Percentiles rank a stretch among this genome's conserved stretches.
Conservation (phyloP, 1,284 basidiomycete genomes). For the Melampsora americana region DNA sequence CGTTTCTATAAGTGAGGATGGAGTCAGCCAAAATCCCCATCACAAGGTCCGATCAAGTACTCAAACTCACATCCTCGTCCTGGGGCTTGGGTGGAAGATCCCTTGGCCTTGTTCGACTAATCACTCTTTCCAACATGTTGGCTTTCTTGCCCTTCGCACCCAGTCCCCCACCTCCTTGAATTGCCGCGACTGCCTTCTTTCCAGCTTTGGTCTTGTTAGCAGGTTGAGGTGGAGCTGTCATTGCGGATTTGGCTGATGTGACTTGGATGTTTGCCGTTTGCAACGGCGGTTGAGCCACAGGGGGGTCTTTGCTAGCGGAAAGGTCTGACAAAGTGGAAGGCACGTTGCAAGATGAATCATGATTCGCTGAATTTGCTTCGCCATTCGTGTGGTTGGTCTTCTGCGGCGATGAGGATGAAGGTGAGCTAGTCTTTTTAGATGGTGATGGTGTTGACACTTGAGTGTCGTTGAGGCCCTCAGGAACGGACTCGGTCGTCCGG, state of each 20-base stretch:
- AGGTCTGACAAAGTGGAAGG: no score
- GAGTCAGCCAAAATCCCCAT: no score
- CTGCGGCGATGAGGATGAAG: no score
- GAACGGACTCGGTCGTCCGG: no score
- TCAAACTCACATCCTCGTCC: conserved; percentile 49
- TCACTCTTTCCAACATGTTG: conserved; percentile 48
- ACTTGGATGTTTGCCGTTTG: neutral
- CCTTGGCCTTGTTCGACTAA: conserved; percentile 49
- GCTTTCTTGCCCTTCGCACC: conserved; percentile 38
- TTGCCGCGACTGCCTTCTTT: conserved; percentile 16
- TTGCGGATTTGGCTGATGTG: neutral
- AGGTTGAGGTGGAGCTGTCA: conserved; percentile 27
- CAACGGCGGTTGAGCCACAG: neutral
- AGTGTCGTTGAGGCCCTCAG: no score
- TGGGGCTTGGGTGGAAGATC: conserved; percentile 50
- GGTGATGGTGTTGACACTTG: no score
- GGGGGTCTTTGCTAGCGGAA: neutral
- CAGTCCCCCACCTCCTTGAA: conserved; percentile 33
- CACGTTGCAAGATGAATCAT: no score
- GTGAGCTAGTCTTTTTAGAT: no score
- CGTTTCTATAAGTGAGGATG: conserved; percentile 4
- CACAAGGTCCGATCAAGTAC: neutral
- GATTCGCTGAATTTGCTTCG: no score
- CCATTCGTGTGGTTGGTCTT: no score
- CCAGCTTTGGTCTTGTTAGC: conserved; percentile 29